phyloP scores from a whole-genome alignment of 2,329 filamentous ascomycete genomes.

The Coleophoma cylindrospora region DNA sequence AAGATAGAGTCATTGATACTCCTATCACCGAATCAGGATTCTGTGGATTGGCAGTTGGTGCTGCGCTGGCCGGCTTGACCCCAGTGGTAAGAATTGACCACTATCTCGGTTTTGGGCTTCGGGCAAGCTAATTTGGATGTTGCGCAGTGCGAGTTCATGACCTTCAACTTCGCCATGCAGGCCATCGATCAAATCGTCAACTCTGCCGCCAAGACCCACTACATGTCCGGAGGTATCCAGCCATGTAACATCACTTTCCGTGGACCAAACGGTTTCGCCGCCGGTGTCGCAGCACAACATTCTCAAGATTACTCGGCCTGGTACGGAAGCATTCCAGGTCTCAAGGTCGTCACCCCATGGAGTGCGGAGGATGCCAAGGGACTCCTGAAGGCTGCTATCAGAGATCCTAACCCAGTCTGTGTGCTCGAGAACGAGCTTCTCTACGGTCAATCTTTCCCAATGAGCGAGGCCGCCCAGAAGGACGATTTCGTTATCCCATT shows the following conservation, averaged over 20 bases:
- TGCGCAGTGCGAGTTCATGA: slow-evolving; percentile 95
- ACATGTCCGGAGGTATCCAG: slow-evolving; percentile 99
- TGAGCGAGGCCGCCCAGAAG: slow-evolving; percentile 94
- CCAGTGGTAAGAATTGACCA: slow-evolving; percentile 67
- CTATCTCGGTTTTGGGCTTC: slow-evolving; percentile 3
- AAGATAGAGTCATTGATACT: slow-evolving; percentile 95
- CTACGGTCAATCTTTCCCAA: slow-evolving; percentile 92
- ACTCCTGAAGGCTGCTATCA: slow-evolving; percentile 93
- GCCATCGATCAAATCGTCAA: slow-evolving; percentile 99
- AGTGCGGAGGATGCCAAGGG: slow-evolving; percentile 98
- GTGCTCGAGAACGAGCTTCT: slow-evolving; percentile 85
- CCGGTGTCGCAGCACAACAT: slow-evolving; percentile 95
- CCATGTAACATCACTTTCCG: slow-evolving; percentile 99
- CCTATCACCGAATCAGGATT: slow-evolving; percentile 98
- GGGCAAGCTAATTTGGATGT: slow-evolving; percentile 9
- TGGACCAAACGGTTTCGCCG: slow-evolving; percentile 94
- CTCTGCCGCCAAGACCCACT: slow-evolving; percentile 97
- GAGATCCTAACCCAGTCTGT: slow-evolving; percentile 95
- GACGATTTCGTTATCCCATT: slow-evolving; percentile 96
- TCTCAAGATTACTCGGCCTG: slow-evolving; percentile 98
- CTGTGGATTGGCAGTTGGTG: slow-evolving; percentile 86
- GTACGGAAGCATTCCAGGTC: slow-evolving; percentile 96
- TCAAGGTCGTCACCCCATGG: slow-evolving; percentile 97
- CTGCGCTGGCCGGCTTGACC: slow-evolving; percentile 89
- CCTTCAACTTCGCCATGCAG: slow-evolving; percentile 99